A percentile compares a stretch with the other conserved stretches of the same genome.
Evolutionary conservation across 1,139 yeast genomes (phyloP).

Genomic region (Taiozyma sp.): DNA sequence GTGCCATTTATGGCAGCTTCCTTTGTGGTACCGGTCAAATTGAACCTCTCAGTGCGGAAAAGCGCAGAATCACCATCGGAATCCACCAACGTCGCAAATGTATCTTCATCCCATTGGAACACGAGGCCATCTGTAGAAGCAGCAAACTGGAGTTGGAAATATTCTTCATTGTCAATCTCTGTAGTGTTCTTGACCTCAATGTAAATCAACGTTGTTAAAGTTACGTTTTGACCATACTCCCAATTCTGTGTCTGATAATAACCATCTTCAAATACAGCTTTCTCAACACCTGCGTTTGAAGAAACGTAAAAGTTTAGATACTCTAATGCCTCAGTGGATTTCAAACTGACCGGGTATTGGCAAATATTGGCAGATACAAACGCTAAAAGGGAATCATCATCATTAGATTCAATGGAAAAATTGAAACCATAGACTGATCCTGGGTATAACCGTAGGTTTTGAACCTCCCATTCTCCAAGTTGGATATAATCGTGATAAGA

Average conservation of each 20-base stretch:
- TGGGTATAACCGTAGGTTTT: conserved; percentile 7
- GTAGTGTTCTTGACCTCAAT: conserved; percentile 15
- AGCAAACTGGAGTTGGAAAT: conserved; percentile 65
- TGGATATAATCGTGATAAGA: neutral
- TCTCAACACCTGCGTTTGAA: neutral
- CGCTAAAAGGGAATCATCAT: neutral
- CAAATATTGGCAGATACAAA: conserved; percentile 11
- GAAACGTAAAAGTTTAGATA: neutral
- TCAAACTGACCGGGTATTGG: conserved; percentile 4
- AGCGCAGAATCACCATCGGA: conserved; percentile 70
- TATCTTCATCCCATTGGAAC: conserved; percentile 64
- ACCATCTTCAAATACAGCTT: conserved; percentile 7
- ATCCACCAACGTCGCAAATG: conserved; percentile 63
- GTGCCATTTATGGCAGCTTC: conserved; percentile 21
- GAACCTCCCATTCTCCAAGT: conserved; percentile 6
- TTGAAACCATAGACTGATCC: conserved; percentile 4
- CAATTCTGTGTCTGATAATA: conserved; percentile 10
- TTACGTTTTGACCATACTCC: neutral
- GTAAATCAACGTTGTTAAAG: neutral
- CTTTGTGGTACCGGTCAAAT: conserved; percentile 3
- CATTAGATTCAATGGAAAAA: conserved; percentile 6
- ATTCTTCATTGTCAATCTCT: conserved; percentile 36
- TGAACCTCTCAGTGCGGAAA: conserved; percentile 58
- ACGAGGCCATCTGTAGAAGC: conserved; percentile 62
- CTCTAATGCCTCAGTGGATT: neutral